phyloP scores from a whole-genome alignment of 306 rosid species.

The Ochetophila trinervis region DNA sequence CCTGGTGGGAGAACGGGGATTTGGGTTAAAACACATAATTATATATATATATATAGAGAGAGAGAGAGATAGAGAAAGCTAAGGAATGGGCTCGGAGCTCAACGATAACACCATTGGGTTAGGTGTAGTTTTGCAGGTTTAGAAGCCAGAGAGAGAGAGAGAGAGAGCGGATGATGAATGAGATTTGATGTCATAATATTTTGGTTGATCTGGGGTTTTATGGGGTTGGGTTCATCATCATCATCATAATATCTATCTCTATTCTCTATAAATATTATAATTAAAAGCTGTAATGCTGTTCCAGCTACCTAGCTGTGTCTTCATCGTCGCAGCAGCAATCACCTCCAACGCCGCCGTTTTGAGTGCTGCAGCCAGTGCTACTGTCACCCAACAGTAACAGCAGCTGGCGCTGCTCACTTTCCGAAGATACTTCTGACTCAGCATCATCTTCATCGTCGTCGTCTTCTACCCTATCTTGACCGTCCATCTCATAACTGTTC shows the following conservation, averaged over 20 bases:
- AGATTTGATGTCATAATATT: not conserved
- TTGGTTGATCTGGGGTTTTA: not conserved
- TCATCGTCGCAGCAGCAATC: not conserved
- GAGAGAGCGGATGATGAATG: not conserved
- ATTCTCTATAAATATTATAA: too few species aligned
- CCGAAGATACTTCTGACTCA: not conserved
- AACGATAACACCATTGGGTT: conserved; percentile 1
- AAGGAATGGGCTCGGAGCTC: conserved; percentile 31
- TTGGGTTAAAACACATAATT: not conserved
- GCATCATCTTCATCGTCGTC: not conserved
- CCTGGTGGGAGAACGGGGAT: not conserved
- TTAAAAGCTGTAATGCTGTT: too few species aligned
- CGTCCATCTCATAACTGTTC: conserved; percentile 29
- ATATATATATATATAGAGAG: not conserved
- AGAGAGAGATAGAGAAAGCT: conserved; percentile 1
- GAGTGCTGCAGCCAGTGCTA: conserved; percentile 27
- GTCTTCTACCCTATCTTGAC: conserved; percentile 3
- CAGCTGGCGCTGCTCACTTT: conserved; percentile 1
- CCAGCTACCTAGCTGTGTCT: not conserved
- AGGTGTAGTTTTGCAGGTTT: not conserved
- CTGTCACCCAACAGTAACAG: not conserved
- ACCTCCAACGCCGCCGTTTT: conserved; percentile 31
- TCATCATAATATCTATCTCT: not conserved
- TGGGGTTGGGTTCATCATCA: not conserved
- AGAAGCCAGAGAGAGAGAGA: not conserved